These are phyloP conservation scores for Ambispora gerdemannii DNA, from an alignment of 192 early-diverging fungal genomes.

Conservation along the genomic window DNA sequence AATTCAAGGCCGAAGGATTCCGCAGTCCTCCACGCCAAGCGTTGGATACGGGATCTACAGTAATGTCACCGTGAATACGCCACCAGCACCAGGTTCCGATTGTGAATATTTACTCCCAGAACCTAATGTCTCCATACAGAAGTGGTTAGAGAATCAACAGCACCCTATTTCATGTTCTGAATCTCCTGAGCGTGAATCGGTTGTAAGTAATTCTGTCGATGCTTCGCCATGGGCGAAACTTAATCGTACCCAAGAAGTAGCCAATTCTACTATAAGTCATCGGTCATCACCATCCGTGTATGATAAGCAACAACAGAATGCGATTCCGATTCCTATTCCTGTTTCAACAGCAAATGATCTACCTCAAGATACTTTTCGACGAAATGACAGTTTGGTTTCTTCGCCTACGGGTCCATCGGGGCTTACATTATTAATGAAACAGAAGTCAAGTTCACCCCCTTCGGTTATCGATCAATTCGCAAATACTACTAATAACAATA, in stretches of 20 bases:
- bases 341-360: background rate
- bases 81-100: background rate
- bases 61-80: background rate
- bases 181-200: background rate
- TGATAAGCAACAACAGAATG: background rate
- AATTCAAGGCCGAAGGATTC: constrained; percentile 11
- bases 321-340: background rate
- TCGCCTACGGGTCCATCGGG: constrained; percentile 21
- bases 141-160: constrained; percentile 22
- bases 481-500: background rate
- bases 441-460: background rate
- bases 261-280: background rate
- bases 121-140: background rate
- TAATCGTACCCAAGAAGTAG: constrained; percentile 20
- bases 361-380: constrained; percentile 10
- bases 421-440: constrained; percentile 21
- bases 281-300: background rate
- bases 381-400: constrained; percentile 13
- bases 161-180: background rate
- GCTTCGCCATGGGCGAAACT: constrained; percentile 21
- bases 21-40: background rate
- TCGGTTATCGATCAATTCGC: background rate
- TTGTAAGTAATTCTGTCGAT: background rate
- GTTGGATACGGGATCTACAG: background rate
- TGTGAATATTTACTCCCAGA: background rate